Base-by-base conservation (phyloP, 176 grass and related monocot genomes). In the Musa beccarii region DNA sequence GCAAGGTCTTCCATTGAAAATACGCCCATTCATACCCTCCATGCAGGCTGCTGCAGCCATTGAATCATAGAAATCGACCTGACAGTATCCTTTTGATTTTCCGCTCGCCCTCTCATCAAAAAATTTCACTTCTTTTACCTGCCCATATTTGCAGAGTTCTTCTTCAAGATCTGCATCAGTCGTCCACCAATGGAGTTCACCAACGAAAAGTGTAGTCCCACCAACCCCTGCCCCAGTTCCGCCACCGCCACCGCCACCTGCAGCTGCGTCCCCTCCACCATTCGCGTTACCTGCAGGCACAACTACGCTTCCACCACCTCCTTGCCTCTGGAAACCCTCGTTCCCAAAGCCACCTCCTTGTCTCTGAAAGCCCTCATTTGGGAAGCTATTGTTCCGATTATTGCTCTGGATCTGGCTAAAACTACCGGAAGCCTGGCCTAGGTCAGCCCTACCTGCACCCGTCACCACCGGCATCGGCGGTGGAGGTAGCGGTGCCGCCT, bases 171-270 rank as follows among this genome's bases (percentile, higher is more conserved):
- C 81, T 10, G 72, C 75, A 59, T 92, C 86, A 55, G 89, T 92
- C 16, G 86, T 82, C 89, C 89, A 92, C 86, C 83, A 92, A 51
- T 78, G 68, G 12, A 88, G 86, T 64, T 92, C 89, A 52, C 86
- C 76, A 50, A 88, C 74, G 78, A 86, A 92, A 9, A 92, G 53
- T 16, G 83, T 59, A 57, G 80, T 55, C n/a, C 74, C 74, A 62
- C 74, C 74, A 64, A 63, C 56, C 24, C 74, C 72, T 43, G 34
- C 34, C 17, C 51, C 69, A 56, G 61, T 9, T 34, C 21, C 73
- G 73, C 76, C 76, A 24, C 49, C 15, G n/a, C 49, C 76, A 24
- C 49, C 15, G n/a, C 49, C 63, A 51, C 61, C 61, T 22, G 22
- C 22, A 22, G 22, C 22, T 16, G 61, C 76, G 29, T 59, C 56